phyloP scores from a whole-genome alignment of 495 filamentous ascomycete species.

The Saxophila tyrrhenica region DNA sequence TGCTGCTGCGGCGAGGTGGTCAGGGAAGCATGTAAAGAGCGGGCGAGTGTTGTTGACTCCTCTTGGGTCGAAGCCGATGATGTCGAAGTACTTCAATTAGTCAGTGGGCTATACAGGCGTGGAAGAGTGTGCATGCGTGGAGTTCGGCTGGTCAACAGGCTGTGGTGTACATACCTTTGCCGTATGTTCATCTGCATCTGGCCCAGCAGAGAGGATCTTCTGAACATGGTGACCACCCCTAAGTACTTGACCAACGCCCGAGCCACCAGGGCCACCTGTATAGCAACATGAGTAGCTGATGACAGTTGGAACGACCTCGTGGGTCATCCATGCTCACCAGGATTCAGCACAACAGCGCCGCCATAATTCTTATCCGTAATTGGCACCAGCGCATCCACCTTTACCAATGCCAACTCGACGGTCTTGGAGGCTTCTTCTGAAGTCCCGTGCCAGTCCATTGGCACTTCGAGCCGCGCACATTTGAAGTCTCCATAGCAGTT shows the following conservation, averaged over 20 bases:
- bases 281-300: background rate
- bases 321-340: slow-evolving; percentile 28
- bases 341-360: slow-evolving; percentile 32
- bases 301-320: background rate
- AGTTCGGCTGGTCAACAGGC: background rate
- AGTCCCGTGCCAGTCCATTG: slow-evolving; percentile 32
- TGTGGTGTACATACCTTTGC: slow-evolving; percentile 5
- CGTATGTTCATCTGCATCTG: background rate
- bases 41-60: slow-evolving; percentile 29
- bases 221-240: slow-evolving; percentile 30
- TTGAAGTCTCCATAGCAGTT: slow-evolving; percentile 18
- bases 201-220: slow-evolving; percentile 19
- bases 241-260: slow-evolving; percentile 26
- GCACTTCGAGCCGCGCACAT: slow-evolving; percentile 32
- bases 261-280: slow-evolving; percentile 37
- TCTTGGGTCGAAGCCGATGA: slow-evolving; percentile 43
- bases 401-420: slow-evolving; percentile 28
- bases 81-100: slow-evolving; percentile 39
- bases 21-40: slow-evolving; percentile 35
- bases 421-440: slow-evolving; percentile 22
- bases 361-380: slow-evolving; percentile 33
- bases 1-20: slow-evolving; percentile 12
- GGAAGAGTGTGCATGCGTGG: background rate
- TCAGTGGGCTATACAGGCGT: too few species aligned
- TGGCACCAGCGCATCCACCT: slow-evolving; percentile 30